Base-by-base conservation (phyloP, 495 filamentous ascomycete genomes). In the Penicillium cinerascens region DNA sequence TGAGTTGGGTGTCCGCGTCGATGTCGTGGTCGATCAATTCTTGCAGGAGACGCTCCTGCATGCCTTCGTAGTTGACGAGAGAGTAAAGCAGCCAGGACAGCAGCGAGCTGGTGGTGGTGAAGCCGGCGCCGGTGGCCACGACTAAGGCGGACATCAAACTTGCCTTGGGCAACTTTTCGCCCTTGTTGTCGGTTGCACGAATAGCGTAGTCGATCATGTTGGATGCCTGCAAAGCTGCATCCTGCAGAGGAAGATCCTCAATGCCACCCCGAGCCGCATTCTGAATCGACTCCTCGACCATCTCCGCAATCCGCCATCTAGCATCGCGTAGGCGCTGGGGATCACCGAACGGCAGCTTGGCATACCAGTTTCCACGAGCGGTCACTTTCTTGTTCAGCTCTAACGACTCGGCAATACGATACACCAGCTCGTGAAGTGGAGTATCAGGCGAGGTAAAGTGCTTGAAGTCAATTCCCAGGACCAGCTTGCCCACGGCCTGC, bases 311-410 rank as follows among this genome's bases (percentile, higher is more conserved):
- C 7, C 56, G 56, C 38, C 22, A 40, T 22, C 57, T 52, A 3
- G 52, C 42, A 36, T 59, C 56, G 1, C 50, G 50, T 37, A 81
- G 59, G 22, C 62, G 55, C 42, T 68, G 54, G 0, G 75, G 68
- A 47, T 76, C 77, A 23, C 80, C 78, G 35, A 78, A 82, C 1
- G 79, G 78, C n/a, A 82, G 58, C n/a, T 56, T 52, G 6, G 52
- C 51, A 49, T 79, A 80, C 79, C 79, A 82, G 35, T 69, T 59
- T 21, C 73, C 73, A 26, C 64, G 59, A 0, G 68, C 51, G 0
- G 74, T 55, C 22, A 79, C 67, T 48, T 78, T 78, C 59, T 82
- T 82, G 49, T 76, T 81, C 21, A 83, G 64, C 20, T 60, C 48
- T 4, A 82, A 59, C 16, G 53, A 23, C 35, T 70, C 60, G 0